Base-by-base conservation (phyloP, 2,329 filamentous ascomycete species). In the Metarhizium rileyi region DNA sequence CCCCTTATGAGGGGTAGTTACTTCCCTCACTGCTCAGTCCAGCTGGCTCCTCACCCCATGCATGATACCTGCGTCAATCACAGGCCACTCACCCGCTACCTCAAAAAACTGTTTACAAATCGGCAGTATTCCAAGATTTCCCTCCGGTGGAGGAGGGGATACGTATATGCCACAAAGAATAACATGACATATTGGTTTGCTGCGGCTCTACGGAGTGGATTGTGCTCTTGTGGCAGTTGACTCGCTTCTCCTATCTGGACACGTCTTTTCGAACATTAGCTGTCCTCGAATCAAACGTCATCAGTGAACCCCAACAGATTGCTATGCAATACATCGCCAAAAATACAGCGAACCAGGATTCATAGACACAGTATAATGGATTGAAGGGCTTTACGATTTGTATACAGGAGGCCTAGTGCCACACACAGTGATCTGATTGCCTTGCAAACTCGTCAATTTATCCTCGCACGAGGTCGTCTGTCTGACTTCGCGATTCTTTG, bases 301-400 rank as follows among this genome's bases (percentile, higher is more conserved):
- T 16, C 45, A 18, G 22, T 7, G 38, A 28, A 38, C 12, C 22
- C 33, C 14, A 7, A 23, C 12, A 16, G 46, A 14, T 27, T 40
- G 44, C 44, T 18, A 40, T 47, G 49, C 44, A 47, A 40, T 47
- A 22, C 22, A 36, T 44, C 23, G 43, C 40, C 23, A 48, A 26
- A 23, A 5, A 28, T 28, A 16, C 14, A 48, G 49, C 45, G 48
- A 51, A 48, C 20, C 40, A 44, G 18, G 25, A 22, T 20, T 42
- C 38, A 42, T 42, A 14, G 12, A 25, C 2, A 20, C 4, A 6
- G 16, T 20, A 20, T 5, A 6, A 20, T 20, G 16, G 18, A 6
- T 9, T 6, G 4, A 3, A 10, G 35, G 18, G 18, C 35, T 5
- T 6, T 20, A 20, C 20, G 16, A 38, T 20, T 38, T n/a, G 35